Conservation (phyloP, 768 basidiomycete genomes). For the Auricularia sp. region DNA sequence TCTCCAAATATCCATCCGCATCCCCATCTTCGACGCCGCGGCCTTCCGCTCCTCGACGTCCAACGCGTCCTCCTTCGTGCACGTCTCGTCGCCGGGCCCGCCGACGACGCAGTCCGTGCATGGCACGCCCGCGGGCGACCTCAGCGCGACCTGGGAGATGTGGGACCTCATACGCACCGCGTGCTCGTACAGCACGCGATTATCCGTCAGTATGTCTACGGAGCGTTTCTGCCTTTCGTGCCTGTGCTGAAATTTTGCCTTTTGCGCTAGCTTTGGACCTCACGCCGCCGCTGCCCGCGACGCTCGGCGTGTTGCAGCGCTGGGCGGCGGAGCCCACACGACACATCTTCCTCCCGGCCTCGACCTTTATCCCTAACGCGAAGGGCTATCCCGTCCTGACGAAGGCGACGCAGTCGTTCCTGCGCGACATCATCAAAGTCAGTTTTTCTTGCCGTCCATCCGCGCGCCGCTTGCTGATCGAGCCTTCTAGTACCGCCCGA, state of each 20-base stretch:
- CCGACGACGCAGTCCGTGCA: background rate
- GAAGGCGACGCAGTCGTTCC: conserved; percentile 85
- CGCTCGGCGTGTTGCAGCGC: conserved; percentile 62
- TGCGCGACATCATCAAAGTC: conserved; percentile 82
- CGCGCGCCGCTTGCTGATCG: background rate
- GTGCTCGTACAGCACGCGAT: conserved; percentile 70
- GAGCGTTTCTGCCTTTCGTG: background rate
- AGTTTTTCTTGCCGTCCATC: conserved; percentile 16
- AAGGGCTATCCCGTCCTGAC: conserved; percentile 96
- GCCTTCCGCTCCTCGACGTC: conserved; percentile 31
- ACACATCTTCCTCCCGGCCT: conserved; percentile 78
- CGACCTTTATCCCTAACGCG: conserved; percentile 87
- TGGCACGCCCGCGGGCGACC: conserved; percentile 39
- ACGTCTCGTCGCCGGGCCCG: background rate
- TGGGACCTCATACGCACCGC: conserved; percentile 92
- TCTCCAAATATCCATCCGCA: conserved; percentile 64
- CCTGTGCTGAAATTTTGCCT: background rate
- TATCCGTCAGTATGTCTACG: conserved; percentile 53
- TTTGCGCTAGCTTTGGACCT: conserved; percentile 71
- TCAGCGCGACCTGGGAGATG: conserved; percentile 90
- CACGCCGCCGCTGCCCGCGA: conserved; percentile 75
- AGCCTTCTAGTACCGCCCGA: conserved; percentile 67
- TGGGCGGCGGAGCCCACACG: conserved; percentile 94
- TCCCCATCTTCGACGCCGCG: conserved; percentile 72
- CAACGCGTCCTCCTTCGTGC: background rate